phyloP scores from a whole-genome alignment of 1,284 basidiomycete species.

The Leccinum pachyderme region DNA sequence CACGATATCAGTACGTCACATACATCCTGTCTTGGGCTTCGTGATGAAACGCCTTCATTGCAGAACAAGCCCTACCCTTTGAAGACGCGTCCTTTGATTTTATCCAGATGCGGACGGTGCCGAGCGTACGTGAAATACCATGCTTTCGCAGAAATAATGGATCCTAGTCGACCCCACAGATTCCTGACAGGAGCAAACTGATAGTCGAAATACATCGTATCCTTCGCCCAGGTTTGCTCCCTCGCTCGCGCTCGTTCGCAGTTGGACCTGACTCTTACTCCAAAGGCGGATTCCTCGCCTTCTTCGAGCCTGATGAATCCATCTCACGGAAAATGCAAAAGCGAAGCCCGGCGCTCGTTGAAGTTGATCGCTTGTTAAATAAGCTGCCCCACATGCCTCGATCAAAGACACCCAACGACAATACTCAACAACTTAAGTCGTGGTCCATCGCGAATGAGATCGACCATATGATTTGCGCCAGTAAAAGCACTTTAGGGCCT shows the following conservation, averaged over 20 bases:
- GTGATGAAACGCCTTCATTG: not conserved
- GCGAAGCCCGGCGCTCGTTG: conserved; percentile 3
- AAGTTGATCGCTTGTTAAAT: conserved; percentile 7
- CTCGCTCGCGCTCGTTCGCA: not conserved
- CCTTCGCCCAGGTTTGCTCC: conserved; percentile 4
- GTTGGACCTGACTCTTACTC: not conserved
- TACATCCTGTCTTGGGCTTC: not conserved
- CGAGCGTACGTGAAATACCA: not conserved
- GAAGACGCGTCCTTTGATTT: conserved; percentile 9
- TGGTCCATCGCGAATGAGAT: conserved; percentile 7
- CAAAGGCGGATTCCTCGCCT: conserved; percentile 4
- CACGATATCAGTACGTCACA: conserved; percentile 6
- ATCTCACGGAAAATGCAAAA: conserved; percentile 1
- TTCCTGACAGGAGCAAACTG: conserved; percentile 4
- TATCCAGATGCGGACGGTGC: conserved; percentile 8
- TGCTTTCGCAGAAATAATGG: not conserved
- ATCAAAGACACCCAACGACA: not conserved
- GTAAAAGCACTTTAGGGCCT: not conserved
- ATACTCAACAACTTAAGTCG: not conserved
- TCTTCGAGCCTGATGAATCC: conserved; percentile 8
- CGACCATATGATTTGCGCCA: not conserved
- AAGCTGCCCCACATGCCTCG: conserved; percentile 8
- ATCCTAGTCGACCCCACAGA: not conserved
- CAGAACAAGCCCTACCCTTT: conserved; percentile 5
- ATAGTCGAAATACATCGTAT: conserved; percentile 6